phyloP scores from a whole-genome alignment of 768 basidiomycete genomes.

The Phallus indusiatus region DNA sequence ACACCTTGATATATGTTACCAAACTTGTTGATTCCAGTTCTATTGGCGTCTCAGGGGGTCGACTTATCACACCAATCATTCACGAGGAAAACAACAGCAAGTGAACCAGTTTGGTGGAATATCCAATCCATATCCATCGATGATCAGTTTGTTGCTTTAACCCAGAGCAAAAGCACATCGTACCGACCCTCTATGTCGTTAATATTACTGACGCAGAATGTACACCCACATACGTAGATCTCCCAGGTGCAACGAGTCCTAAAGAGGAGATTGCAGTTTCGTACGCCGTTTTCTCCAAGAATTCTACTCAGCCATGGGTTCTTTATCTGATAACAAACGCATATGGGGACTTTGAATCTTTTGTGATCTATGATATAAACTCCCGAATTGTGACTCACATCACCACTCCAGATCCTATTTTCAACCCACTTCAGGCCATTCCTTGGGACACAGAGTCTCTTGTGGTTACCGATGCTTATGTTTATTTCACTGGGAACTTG shows the following conservation, averaged over 20 bases:
- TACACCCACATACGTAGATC: slow-evolving; percentile 17
- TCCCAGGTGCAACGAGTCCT: slow-evolving; percentile 27
- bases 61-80: slow-evolving; percentile 24
- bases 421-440: slow-evolving; percentile 27
- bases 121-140: slow-evolving; percentile 28
- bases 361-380: slow-evolving; percentile 26
- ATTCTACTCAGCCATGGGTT: slow-evolving; percentile 21
- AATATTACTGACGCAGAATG: slow-evolving; percentile 23
- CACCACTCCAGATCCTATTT: slow-evolving; percentile 25
- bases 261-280: slow-evolving; percentile 18
- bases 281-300: slow-evolving; percentile 22
- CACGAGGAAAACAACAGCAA: slow-evolving; percentile 11
- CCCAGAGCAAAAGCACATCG: slow-evolving; percentile 19
- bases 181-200: slow-evolving; percentile 25
- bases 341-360: slow-evolving; percentile 29
- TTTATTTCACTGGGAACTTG: slow-evolving; percentile 29
- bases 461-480: slow-evolving; percentile 18
- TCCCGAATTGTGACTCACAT: slow-evolving; percentile 25
- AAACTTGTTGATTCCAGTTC: slow-evolving; percentile 20
- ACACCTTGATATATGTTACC: slow-evolving; percentile 29
- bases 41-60: slow-evolving; percentile 17
- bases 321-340: slow-evolving; percentile 28
- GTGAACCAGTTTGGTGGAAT: slow-evolving; percentile 14
- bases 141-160: slow-evolving; percentile 28
- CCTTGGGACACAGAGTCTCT: slow-evolving; percentile 24